Evolutionary conservation across 2,329 filamentous ascomycete genomes (phyloP).

Genomic region (Trichoderma sp.): DNA sequence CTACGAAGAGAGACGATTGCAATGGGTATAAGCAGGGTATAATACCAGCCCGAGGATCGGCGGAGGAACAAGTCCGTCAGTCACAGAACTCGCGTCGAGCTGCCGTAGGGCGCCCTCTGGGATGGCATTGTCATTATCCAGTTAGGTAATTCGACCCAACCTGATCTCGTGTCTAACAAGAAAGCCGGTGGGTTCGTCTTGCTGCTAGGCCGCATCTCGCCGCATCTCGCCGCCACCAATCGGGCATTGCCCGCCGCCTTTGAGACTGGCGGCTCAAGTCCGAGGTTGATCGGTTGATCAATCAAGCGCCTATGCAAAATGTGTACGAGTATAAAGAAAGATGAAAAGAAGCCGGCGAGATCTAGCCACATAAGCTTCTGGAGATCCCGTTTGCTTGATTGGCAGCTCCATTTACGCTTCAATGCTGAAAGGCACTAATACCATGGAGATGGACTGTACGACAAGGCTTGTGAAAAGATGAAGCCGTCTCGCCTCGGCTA

Average conservation of each 20-base stretch:
- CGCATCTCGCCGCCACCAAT: background rate
- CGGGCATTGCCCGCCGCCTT: background rate
- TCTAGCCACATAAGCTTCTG: background rate
- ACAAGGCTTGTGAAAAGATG: background rate
- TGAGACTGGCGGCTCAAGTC: background rate
- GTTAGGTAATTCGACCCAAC: background rate
- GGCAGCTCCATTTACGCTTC: background rate
- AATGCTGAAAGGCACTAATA: background rate
- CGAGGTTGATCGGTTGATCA: background rate
- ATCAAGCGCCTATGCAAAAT: constrained; percentile 1
- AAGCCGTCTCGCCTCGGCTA: background rate
- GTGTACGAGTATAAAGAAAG: background rate
- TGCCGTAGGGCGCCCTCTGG: background rate
- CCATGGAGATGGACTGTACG: background rate
- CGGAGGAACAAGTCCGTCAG: constrained; percentile 3
- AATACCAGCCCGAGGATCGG: background rate
- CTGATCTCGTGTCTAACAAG: background rate
- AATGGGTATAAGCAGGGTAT: background rate
- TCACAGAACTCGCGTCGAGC: background rate
- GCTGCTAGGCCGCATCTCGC: background rate
- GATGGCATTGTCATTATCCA: background rate
- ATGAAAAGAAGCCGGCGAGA: background rate
- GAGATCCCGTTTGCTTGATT: background rate
- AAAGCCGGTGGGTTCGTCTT: background rate
- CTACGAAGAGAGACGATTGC: background rate